Evolutionary conservation across 148 eudicot genomes (phyloP).

Genomic region (Vaccinium darrowii): DNA sequence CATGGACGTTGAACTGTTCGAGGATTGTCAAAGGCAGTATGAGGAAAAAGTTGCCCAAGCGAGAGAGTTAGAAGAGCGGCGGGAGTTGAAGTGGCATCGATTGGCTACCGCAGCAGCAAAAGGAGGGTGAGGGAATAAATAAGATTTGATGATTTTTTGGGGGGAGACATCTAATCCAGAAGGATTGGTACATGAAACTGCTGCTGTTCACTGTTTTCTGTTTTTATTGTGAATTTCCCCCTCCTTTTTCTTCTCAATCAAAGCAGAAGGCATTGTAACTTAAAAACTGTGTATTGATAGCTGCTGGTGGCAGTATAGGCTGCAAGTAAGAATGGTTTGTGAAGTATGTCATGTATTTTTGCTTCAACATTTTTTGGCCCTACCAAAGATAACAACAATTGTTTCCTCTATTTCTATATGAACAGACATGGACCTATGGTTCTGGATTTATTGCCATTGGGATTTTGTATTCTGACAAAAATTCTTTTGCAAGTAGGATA

Average conservation of each 20-base stretch:
- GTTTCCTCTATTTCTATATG: not conserved
- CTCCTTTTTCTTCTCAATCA: not conserved
- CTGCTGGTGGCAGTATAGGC: not conserved
- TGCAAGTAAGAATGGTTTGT: slow-evolving; percentile 17
- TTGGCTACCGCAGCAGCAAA: slow-evolving; percentile 45
- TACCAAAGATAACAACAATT: not conserved
- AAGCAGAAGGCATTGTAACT: slow-evolving; percentile 14
- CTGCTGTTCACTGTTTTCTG: not conserved
- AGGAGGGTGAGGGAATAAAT: slow-evolving; percentile 25
- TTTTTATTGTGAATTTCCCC: not conserved
- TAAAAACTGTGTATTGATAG: slow-evolving; percentile 3
- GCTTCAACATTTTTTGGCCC: slow-evolving; percentile 10
- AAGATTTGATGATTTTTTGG: not conserved
- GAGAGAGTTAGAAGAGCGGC: slow-evolving; percentile 43
- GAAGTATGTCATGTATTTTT: slow-evolving; percentile 13
- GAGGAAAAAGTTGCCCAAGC: slow-evolving; percentile 49
- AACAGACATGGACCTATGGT: slow-evolving; percentile 6
- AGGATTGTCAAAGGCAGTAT: slow-evolving; percentile 58
- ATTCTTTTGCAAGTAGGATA: not conserved
- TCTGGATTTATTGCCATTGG: not conserved
- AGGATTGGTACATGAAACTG: not conserved
- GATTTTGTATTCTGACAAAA: not conserved
- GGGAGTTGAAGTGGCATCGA: slow-evolving; percentile 56
- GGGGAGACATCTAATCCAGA: not conserved
- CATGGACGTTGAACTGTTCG: slow-evolving; percentile 62